These are phyloP conservation scores for Aspergillus calidoustus DNA, from an alignment of 2,329 filamentous ascomycete genomes.

Conservation along the genomic window DNA sequence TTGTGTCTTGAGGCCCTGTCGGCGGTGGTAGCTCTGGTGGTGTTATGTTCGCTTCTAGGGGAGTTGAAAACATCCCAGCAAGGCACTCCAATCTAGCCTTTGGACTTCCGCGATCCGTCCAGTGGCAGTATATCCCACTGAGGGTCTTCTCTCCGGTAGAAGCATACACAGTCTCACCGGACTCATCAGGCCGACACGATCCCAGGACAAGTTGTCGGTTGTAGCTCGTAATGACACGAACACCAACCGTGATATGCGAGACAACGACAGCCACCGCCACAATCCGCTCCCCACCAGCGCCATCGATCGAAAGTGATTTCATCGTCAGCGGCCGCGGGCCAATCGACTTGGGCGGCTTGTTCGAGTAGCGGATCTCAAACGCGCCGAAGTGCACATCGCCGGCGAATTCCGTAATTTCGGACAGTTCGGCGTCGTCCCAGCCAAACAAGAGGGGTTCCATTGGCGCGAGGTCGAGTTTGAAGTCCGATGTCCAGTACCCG, in stretches of 20 bases:
- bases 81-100: not conserved
- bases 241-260: not conserved
- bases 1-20: not conserved
- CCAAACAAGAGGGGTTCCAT: not conserved
- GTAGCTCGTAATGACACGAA: not conserved
- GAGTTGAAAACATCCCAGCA: not conserved
- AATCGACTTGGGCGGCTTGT: not conserved
- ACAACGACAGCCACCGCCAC: not conserved
- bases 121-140: not conserved
- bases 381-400: not conserved
- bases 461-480: not conserved
- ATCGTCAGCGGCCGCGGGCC: not conserved
- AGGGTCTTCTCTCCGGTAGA: not conserved
- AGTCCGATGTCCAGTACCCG: not conserved
- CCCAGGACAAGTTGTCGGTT: not conserved
- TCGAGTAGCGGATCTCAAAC: not conserved
- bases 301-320: not conserved
- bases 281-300: not conserved
- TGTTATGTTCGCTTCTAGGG: no score
- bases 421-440: not conserved
- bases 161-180: not conserved
- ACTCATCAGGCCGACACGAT: not conserved
- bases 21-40: no score
- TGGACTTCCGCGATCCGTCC: not conserved
- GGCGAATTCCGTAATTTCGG: not conserved